phyloP scores from a whole-genome alignment of 805 yeast genomes.

The Tetrapisispora nanseiensis region DNA sequence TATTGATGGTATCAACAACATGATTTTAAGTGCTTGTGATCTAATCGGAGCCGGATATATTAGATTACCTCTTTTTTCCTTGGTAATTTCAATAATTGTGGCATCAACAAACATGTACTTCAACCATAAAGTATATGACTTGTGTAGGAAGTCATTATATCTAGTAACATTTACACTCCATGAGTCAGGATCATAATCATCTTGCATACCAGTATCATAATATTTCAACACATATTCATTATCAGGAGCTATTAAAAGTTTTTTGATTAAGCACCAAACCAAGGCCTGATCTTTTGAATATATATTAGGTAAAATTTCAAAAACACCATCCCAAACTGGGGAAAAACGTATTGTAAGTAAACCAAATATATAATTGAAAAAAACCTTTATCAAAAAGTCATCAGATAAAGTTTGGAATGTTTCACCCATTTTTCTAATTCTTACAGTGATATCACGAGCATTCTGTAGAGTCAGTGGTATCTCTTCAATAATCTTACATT shows the following conservation, averaged over 20 bases:
- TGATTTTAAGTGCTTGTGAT: conserved; percentile 45
- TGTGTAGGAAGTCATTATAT: conserved; percentile 34
- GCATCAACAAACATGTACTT: conserved; percentile 29
- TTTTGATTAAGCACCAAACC: conserved; percentile 48
- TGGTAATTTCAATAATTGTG: conserved; percentile 33
- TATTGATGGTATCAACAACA: conserved; percentile 48
- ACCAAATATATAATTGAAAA: conserved; percentile 51
- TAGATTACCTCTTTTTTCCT: conserved; percentile 30
- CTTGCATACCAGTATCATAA: conserved; percentile 10
- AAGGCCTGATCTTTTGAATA: conserved; percentile 32
- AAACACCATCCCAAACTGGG: conserved; percentile 76
- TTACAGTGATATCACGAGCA: conserved; percentile 64
- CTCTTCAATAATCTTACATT: conserved; percentile 54
- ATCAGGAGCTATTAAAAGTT: conserved; percentile 26
- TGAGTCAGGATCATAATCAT: conserved; percentile 4
- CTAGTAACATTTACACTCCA: conserved; percentile 42
- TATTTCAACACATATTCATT: conserved; percentile 12
- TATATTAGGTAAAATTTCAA: conserved; percentile 46
- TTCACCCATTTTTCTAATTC: conserved; percentile 51
- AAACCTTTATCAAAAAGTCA: conserved; percentile 11
- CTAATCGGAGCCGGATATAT: conserved; percentile 40
- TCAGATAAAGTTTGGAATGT: conserved; percentile 30
- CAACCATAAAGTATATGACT: conserved; percentile 21
- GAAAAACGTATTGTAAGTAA: conserved; percentile 64
- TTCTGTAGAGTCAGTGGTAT: conserved; percentile 59